Conservation (phyloP, 1,284 basidiomycete genomes). For the Macrocystidia cucumis region DNA sequence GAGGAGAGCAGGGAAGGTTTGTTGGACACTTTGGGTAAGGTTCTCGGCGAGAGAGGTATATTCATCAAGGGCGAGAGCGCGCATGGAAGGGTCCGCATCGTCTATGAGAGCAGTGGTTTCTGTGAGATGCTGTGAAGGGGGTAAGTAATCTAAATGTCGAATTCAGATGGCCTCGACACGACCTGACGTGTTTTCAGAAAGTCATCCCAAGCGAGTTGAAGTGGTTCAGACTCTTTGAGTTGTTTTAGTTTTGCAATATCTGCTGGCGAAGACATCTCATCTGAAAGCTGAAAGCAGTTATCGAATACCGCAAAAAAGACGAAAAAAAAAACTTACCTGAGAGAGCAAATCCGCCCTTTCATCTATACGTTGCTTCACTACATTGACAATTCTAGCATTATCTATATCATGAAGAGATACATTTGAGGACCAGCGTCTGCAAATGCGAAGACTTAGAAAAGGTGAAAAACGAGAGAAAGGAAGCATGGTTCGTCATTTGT, state of each 20-base stretch:
- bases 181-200: conserved; percentile 16
- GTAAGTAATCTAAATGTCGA: conserved; percentile 2
- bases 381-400: conserved; percentile 28
- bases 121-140: conserved; percentile 49
- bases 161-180: not conserved
- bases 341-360: conserved; percentile 24
- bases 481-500: not conserved
- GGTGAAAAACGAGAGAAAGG: not conserved
- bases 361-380: conserved; percentile 31
- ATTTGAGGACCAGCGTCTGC: conserved; percentile 7
- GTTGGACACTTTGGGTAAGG: conserved; percentile 41
- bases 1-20: conserved; percentile 63
- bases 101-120: conserved; percentile 57
- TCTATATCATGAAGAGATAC: conserved; percentile 16
- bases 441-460: conserved; percentile 1
- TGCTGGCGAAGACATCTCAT: conserved; percentile 22
- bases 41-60: conserved; percentile 40
- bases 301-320: not conserved
- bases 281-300: conserved; percentile 19
- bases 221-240: conserved; percentile 25
- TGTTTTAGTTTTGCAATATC: conserved; percentile 23
- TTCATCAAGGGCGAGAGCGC: conserved; percentile 72
- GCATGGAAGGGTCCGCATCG: conserved; percentile 76
- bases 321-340: conserved; percentile 17
- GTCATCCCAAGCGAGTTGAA: conserved; percentile 20